Conservation (phyloP, 129 eudicot genomes). For the Arctium lappa region DNA sequence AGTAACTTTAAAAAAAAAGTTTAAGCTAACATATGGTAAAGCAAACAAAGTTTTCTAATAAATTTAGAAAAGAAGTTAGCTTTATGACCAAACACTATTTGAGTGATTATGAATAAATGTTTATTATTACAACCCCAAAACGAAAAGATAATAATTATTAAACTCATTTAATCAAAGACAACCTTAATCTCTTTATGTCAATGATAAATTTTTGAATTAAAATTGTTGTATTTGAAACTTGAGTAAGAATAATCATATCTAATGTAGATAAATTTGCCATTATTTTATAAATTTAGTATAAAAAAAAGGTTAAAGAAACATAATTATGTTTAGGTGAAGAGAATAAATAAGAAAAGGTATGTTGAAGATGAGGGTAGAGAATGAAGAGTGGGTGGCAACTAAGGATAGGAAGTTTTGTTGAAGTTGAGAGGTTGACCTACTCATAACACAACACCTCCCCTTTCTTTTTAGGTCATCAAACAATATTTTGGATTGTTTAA, state of each 20-base stretch:
- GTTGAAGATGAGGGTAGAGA: background rate
- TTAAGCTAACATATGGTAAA: too few species aligned
- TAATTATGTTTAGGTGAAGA: conserved; percentile 18
- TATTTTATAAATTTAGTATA: background rate
- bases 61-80: too few species aligned
- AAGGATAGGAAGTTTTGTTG: conserved; percentile 18
- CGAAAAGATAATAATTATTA: too few species aligned
- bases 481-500: background rate
- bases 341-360: background rate
- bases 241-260: too few species aligned
- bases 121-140: background rate
- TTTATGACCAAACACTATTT: too few species aligned
- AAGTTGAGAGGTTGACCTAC: conserved; percentile 38
- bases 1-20: too few species aligned
- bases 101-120: background rate
- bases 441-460: conserved; percentile 20
- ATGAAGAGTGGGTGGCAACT: conserved; percentile 32
- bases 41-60: too few species aligned
- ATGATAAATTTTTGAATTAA: too few species aligned
- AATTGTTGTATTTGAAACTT: too few species aligned
- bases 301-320: background rate
- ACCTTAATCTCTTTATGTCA: too few species aligned
- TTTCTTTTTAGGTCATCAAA: conserved; percentile 7
- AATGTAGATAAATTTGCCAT: background rate
- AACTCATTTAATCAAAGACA: too few species aligned